Percentiles rank a stretch among this genome's conserved stretches.
Evolutionary conservation across 2,329 filamentous ascomycete species (phyloP).

Genomic region (Mycosphaerella sp.): DNA sequence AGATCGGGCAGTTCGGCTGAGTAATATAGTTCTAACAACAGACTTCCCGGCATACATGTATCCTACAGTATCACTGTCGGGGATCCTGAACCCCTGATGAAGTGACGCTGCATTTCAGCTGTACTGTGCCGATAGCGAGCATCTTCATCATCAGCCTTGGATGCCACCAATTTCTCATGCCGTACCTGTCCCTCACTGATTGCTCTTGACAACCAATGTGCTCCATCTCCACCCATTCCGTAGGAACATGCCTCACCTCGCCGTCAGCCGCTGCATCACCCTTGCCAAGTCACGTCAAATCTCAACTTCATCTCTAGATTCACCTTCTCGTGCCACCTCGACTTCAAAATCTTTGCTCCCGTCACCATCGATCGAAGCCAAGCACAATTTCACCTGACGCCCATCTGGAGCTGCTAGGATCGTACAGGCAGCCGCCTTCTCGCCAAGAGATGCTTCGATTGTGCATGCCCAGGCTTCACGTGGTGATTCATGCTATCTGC

Average conservation of each 20-base stretch:
- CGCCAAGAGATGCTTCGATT: not conserved
- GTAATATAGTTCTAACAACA: too few species aligned
- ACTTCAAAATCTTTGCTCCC: not conserved
- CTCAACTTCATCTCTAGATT: not conserved
- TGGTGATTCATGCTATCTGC: not conserved
- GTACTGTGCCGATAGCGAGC: too few species aligned
- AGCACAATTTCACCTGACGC: not conserved
- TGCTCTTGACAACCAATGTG: not conserved
- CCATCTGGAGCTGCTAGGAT: not conserved
- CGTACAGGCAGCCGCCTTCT: not conserved
- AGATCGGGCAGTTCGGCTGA: too few species aligned
- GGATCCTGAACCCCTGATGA: too few species aligned
- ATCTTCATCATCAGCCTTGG: too few species aligned
- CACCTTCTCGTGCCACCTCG: not conserved
- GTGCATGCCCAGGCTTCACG: not conserved
- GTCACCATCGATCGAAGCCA: not conserved
- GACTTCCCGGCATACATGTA: too few species aligned
- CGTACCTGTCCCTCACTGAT: not conserved
- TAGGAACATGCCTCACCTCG: not conserved
- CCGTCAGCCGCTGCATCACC: not conserved
- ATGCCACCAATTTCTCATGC: too few species aligned
- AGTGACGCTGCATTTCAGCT: too few species aligned
- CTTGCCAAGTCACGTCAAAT: not conserved
- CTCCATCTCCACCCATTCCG: not conserved
- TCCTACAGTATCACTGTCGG: too few species aligned